A percentile compares a stretch with the other conserved stretches of the same genome.
These are phyloP conservation scores for Rhizopus delemar DNA, from an alignment of 371 early-diverging fungal genomes.

Conservation along the genomic window DNA sequence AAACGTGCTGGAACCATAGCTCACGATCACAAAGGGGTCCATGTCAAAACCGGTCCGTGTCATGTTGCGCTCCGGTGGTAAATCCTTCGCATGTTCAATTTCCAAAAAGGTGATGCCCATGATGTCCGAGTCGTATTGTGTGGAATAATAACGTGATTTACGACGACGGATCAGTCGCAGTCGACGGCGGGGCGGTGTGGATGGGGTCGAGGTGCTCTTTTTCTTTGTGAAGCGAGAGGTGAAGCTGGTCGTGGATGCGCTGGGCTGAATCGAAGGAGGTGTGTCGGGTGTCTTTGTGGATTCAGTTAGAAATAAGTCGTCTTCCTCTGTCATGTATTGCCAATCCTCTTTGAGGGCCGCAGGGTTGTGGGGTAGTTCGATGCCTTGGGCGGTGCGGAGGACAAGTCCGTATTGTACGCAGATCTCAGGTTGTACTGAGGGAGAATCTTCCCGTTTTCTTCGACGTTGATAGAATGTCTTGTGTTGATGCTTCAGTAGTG, in stretches of 20 bases:
- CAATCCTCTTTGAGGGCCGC: conserved; percentile 16
- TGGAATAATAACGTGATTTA: conserved; percentile 6
- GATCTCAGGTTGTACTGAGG: conserved; percentile 21
- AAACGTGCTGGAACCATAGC: conserved; percentile 71
- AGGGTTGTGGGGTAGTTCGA: background rate
- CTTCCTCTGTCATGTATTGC: conserved; percentile 13
- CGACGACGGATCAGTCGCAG: conserved; percentile 14
- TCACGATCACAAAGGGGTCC: conserved; percentile 85
- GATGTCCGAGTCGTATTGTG: conserved; percentile 29
- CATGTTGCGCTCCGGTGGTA: conserved; percentile 62
- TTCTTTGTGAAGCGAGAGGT: conserved; percentile 11
- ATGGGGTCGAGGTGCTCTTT: conserved; percentile 11
- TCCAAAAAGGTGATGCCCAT: conserved; percentile 68
- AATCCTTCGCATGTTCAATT: conserved; percentile 59
- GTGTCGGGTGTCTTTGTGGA: background rate
- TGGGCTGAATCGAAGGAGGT: conserved; percentile 6
- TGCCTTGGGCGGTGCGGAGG: conserved; percentile 13
- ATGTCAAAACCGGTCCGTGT: conserved; percentile 73
- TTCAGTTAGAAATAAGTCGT: conserved; percentile 3
- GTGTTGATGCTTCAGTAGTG: conserved; percentile 14
- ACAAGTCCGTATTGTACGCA: conserved; percentile 21
- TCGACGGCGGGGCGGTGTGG: conserved; percentile 1
- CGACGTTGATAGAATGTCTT: conserved; percentile 17
- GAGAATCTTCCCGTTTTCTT: conserved; percentile 14
- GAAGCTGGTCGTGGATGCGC: conserved; percentile 9